A percentile compares a stretch with the other conserved stretches of the same genome.
Evolutionary conservation across 306 rosid genomes (phyloP).

Genomic region (Elaeagnus macrophylla): DNA sequence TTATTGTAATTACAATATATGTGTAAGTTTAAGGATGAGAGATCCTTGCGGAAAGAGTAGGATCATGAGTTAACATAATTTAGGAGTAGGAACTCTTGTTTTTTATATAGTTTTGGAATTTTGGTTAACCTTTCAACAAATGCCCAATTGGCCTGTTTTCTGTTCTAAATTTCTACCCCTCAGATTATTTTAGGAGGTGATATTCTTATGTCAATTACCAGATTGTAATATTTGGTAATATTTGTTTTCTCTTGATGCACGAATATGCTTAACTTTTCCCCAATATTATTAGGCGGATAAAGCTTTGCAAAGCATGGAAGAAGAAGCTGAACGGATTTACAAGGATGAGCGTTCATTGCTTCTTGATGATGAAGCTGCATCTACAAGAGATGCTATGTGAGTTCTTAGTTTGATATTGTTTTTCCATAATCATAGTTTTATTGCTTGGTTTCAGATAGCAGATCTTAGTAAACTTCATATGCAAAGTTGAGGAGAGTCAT

Average conservation of each 20-base stretch:
- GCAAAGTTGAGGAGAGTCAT: not conserved
- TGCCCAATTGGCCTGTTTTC: too few species aligned
- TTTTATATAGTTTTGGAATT: too few species aligned
- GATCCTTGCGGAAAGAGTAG: not conserved
- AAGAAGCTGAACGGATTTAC: constrained; percentile 84
- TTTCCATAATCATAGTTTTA: not conserved
- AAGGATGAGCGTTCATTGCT: constrained; percentile 80
- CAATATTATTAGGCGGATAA: constrained; percentile 60
- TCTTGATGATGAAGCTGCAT: constrained; percentile 93
- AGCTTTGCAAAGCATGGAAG: constrained; percentile 88
- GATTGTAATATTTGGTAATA: not conserved
- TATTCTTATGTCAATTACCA: too few species aligned
- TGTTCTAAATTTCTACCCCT: too few species aligned
- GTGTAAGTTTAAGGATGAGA: not conserved
- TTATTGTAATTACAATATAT: not conserved
- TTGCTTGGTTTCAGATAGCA: not conserved
- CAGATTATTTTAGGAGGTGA: too few species aligned
- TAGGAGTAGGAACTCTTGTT: too few species aligned
- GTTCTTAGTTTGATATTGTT: constrained; percentile 24
- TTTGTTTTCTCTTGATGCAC: not conserved
- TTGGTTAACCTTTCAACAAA: too few species aligned
- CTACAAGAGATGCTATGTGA: constrained; percentile 94
- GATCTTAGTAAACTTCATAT: not conserved
- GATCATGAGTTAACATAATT: not conserved
- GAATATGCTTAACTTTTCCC: not conserved